Evolutionary conservation across 345 rosid genomes (phyloP), one percentile per base, ranked within the genome.

Genomic region (Camelina sativa): DNA sequence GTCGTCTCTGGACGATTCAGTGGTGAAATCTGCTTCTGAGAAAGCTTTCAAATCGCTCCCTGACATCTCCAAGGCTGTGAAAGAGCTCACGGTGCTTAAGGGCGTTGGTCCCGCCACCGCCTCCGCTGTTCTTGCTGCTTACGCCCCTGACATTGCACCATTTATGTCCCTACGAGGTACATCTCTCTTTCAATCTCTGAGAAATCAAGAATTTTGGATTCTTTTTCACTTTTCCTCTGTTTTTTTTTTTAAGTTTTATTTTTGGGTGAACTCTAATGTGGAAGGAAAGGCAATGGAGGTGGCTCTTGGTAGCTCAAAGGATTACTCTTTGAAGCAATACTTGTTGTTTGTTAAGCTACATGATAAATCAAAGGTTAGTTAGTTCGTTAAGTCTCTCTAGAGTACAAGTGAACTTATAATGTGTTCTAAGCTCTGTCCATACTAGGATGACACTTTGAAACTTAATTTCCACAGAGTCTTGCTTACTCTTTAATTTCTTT

Each of bases 41-140:
- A 87, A 87, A 78, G 95, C 98, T 25, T 91, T 94, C 47, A 71
- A 69, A 28, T 83, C 89, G 20, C 93, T 94, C 55, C 95, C 98
- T 7, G 91, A 90, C 73, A 30, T 88, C 35, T 81, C 89, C 40
- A 87, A 85, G 69, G 93, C 97, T 7, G 81, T 91, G 22, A 79
- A 85, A 12, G 88, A 83, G 82, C 92, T 94, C 17, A 88, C 90
- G 2, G 88, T 91, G 8, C 78, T 94, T 81, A 91, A 90, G 83
- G 99, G 98, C 5, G 89, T 91, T 2, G 96, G 97, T 59, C 90
- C 97, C 7, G 99, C 99, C 8, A 90, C 96, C 0, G 96, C 95
- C 9, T 91, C 97, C 3, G 97, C 96, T 28, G 80, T 94, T 79
- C 75, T 88, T n/a, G 95, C 97, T 63, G 93, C 97, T 72, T 90